Evolutionary conservation across 2,329 filamentous ascomycete genomes (phyloP).

Genomic region (Xylaria sp.): DNA sequence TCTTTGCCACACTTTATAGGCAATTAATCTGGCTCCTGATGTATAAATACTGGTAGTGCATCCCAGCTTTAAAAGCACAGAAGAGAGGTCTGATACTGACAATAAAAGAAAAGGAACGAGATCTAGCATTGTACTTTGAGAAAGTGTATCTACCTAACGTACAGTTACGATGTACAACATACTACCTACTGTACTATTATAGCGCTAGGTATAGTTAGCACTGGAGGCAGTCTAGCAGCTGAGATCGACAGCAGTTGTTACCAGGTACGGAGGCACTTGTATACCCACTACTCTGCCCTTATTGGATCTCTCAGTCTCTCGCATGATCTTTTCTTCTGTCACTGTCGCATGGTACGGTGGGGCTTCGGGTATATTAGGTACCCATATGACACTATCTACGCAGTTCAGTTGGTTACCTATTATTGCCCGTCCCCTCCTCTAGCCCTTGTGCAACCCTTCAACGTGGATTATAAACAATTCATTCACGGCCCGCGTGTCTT

Average conservation of each 20-base stretch:
- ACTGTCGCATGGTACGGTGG: constrained; percentile 35
- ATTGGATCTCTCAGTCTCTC: constrained; percentile 23
- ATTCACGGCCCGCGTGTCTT: constrained; percentile 6
- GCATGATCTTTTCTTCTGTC: constrained; percentile 33
- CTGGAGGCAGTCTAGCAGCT: not conserved
- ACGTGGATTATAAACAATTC: constrained; percentile 19
- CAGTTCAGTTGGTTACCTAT: constrained; percentile 7
- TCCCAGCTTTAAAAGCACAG: not conserved
- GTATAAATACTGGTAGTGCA: not conserved
- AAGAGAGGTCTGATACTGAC: no score
- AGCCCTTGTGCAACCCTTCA: constrained; percentile 10
- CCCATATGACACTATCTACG: not conserved
- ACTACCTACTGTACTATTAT: not conserved
- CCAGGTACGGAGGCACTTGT: constrained; percentile 5
- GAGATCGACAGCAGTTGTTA: constrained; percentile 25
- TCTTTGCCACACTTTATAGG: not conserved
- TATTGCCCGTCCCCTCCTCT: not conserved
- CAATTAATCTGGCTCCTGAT: not conserved
- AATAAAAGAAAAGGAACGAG: not conserved
- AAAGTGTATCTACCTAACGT: not conserved
- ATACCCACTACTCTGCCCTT: not conserved
- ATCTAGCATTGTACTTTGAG: not conserved
- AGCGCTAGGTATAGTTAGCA: not conserved
- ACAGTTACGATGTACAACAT: not conserved
- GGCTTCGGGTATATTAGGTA: constrained; percentile 26